Conservation (phyloP, 2,329 filamentous ascomycete species). For the Aureobasidium sp. region DNA sequence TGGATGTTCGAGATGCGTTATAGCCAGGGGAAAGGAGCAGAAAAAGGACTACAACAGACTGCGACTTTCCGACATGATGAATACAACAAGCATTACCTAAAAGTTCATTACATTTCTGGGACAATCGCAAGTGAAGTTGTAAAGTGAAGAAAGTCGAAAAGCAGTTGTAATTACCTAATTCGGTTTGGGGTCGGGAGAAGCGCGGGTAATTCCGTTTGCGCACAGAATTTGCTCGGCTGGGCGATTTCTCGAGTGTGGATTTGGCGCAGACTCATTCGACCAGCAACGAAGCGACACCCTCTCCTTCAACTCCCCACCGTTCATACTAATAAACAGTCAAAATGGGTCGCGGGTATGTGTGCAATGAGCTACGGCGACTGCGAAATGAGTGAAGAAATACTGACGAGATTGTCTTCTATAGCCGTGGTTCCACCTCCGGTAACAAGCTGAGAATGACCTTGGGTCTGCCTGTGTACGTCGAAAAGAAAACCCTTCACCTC, state of each 20-base stretch:
- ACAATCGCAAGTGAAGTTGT: not conserved
- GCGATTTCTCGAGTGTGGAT: not conserved
- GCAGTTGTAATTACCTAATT: not conserved
- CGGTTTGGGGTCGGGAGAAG: not conserved
- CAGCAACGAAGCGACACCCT: constrained; percentile 19
- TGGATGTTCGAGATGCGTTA: constrained; percentile 2
- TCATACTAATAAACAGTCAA: constrained; percentile 25
- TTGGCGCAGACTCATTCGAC: constrained; percentile 2
- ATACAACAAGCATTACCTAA: not conserved
- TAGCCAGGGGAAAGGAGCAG: not conserved
- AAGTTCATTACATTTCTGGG: not conserved
- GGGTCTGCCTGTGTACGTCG: constrained; percentile 97
- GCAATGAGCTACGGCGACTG: constrained; percentile 17
- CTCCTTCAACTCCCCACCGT: constrained; percentile 11
- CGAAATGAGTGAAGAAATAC: constrained; percentile 10
- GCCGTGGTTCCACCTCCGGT: constrained; percentile 83
- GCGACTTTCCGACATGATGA: not conserved
- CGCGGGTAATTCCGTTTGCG: constrained; percentile 5
- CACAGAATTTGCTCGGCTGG: constrained; percentile 8
- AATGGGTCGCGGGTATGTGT: constrained; percentile 35
- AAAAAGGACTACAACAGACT: constrained; percentile 6
- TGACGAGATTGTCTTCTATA: constrained; percentile 26
- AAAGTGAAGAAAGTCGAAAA: not conserved
- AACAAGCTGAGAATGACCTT: constrained; percentile 99
- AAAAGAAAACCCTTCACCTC: constrained; percentile 6